Evolutionary conservation across 1,284 basidiomycete genomes (phyloP).

Genomic region (Hortiboletus rubellus): DNA sequence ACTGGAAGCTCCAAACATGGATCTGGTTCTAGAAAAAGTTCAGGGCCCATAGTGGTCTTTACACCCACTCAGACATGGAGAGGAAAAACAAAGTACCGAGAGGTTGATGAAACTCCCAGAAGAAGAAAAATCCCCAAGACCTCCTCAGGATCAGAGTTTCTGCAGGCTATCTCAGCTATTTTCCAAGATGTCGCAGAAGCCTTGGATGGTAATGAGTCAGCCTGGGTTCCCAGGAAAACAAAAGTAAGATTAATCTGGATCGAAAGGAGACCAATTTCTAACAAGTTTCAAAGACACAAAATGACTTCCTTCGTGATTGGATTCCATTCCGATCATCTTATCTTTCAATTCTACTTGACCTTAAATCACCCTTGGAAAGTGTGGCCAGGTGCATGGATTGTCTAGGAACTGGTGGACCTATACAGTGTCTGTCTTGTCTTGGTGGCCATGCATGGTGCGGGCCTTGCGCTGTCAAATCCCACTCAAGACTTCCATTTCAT

Average conservation of each 20-base stretch:
- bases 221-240: neutral
- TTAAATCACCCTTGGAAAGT: neutral
- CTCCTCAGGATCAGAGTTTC: neutral
- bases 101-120: neutral
- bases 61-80: neutral
- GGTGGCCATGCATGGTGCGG: conserved; percentile 7
- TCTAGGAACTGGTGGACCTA: neutral
- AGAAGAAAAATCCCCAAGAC: neutral
- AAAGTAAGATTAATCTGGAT: neutral
- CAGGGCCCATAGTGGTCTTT: neutral
- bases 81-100: neutral
- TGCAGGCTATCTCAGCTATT: neutral
- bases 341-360: neutral
- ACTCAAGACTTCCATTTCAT: conserved; percentile 6
- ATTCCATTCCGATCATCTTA: neutral
- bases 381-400: neutral
- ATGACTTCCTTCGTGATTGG: neutral
- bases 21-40: neutral
- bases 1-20: neutral
- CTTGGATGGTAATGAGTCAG: neutral
- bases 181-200: neutral
- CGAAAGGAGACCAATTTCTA: neutral
- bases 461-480: neutral
- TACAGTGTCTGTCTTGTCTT: conserved; percentile 2
- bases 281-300: neutral